phyloP scores from a whole-genome alignment of 2,329 filamentous ascomycete species.

The Fusarium sp. region DNA sequence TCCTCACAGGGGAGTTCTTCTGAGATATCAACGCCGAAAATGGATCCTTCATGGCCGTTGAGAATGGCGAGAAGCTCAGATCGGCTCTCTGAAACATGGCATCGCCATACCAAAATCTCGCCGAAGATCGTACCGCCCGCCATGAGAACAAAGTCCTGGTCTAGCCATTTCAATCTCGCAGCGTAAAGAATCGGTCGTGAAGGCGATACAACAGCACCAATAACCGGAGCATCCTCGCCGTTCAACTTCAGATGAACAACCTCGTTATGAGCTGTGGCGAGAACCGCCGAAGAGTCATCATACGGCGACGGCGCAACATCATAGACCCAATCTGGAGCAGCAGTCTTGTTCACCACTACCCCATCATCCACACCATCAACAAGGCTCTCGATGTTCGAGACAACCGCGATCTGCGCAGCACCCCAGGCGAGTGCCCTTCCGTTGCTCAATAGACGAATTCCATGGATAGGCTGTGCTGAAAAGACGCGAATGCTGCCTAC shows the following conservation, averaged over 20 bases:
- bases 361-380: slow-evolving; percentile 38
- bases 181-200: slow-evolving; percentile 90
- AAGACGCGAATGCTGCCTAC: slow-evolving; percentile 66
- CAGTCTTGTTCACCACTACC: slow-evolving; percentile 51
- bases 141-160: slow-evolving; percentile 71
- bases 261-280: slow-evolving; percentile 91
- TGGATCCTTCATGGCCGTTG: slow-evolving; percentile 85
- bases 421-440: slow-evolving; percentile 74
- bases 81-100: slow-evolving; percentile 51
- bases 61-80: slow-evolving; percentile 64
- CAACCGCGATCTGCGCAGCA: slow-evolving; percentile 64
- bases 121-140: slow-evolving; percentile 94
- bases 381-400: slow-evolving; percentile 41
- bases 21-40: slow-evolving; percentile 90
- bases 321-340: slow-evolving; percentile 80
- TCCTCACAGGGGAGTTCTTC: slow-evolving; percentile 52
- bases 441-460: slow-evolving; percentile 63
- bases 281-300: slow-evolving; percentile 58
- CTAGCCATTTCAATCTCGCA: slow-evolving; percentile 76
- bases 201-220: slow-evolving; percentile 67
- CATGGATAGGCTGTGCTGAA: slow-evolving; percentile 76
- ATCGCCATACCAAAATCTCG: slow-evolving; percentile 91
- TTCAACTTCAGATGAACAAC: slow-evolving; percentile 64
- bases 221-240: slow-evolving; percentile 49
- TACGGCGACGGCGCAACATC: slow-evolving; percentile 68